phyloP scores from a whole-genome alignment of 176 grass and related monocot species.

The Chloris gayana region DNA sequence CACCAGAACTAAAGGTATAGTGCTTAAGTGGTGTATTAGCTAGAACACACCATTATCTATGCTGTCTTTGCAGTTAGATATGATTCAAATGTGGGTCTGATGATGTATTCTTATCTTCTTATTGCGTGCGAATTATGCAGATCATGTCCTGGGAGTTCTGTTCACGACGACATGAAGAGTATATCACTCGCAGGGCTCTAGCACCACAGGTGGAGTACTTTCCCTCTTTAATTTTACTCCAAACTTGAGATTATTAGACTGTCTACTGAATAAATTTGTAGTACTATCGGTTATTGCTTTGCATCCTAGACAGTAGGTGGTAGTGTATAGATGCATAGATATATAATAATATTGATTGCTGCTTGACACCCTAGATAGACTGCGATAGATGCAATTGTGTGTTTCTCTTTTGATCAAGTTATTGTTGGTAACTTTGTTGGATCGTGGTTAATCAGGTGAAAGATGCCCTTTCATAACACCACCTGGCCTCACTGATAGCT shows the following conservation, averaged over 20 bases:
- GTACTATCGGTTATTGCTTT: slow-evolving; percentile 11
- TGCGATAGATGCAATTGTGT: background rate
- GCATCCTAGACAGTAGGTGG: background rate
- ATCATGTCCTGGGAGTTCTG: slow-evolving; percentile 99
- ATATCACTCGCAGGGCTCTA: slow-evolving; percentile 77
- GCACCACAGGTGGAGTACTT: slow-evolving; percentile 68
- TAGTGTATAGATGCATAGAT: background rate
- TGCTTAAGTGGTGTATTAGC: slow-evolving; percentile 14
- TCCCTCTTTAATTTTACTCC: slow-evolving; percentile 17
- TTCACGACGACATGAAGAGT: slow-evolving; percentile 80
- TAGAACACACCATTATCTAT: background rate
- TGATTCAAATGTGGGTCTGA: slow-evolving; percentile 46
- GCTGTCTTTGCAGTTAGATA: slow-evolving; percentile 40
- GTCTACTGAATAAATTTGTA: background rate
- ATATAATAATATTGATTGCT: background rate
- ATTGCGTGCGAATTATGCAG: slow-evolving; percentile 47
- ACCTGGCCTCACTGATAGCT: background rate
- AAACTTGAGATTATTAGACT: background rate
- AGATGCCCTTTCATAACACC: background rate
- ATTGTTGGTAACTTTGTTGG: background rate
- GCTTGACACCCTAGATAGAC: too few relatives aligned
- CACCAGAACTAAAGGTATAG: slow-evolving; percentile 87
- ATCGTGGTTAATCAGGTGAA: slow-evolving; percentile 1
- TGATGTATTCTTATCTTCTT: slow-evolving; percentile 34
- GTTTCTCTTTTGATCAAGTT: too few relatives aligned